Evolutionary conservation across 257 asterid genomes (phyloP).

Genomic region (Petunia secreta): DNA sequence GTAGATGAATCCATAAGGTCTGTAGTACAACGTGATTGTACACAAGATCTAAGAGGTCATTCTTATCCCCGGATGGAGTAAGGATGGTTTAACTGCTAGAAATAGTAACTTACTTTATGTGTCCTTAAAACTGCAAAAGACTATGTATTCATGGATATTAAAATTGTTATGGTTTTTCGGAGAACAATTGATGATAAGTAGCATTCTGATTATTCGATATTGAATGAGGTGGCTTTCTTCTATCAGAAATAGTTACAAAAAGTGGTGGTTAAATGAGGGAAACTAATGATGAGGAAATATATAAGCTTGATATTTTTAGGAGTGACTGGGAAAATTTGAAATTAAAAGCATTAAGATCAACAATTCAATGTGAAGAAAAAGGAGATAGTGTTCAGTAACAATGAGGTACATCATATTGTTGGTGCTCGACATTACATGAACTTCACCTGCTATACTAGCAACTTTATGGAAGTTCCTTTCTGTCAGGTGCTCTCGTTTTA

Average conservation of each 20-base stretch:
- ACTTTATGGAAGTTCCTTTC: neutral
- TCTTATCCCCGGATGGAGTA: neutral
- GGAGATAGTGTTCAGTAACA: neutral
- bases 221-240: neutral
- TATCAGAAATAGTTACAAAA: neutral
- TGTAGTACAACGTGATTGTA: neutral
- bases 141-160: neutral
- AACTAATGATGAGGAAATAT: neutral
- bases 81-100: conserved; percentile 5
- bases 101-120: neutral
- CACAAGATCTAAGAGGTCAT: neutral
- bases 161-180: neutral
- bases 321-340: neutral
- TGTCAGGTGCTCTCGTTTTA: neutral
- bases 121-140: neutral
- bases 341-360: neutral
- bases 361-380: neutral
- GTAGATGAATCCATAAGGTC: neutral
- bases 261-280: conserved; percentile 15
- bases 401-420: conserved; percentile 4
- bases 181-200: neutral
- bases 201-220: neutral
- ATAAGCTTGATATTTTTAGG: neutral
- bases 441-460: conserved; percentile 8
- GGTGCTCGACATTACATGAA: neutral